Evolutionary conservation across 2,329 filamentous ascomycete genomes (phyloP).

Genomic region (Epichloe amarillans): DNA sequence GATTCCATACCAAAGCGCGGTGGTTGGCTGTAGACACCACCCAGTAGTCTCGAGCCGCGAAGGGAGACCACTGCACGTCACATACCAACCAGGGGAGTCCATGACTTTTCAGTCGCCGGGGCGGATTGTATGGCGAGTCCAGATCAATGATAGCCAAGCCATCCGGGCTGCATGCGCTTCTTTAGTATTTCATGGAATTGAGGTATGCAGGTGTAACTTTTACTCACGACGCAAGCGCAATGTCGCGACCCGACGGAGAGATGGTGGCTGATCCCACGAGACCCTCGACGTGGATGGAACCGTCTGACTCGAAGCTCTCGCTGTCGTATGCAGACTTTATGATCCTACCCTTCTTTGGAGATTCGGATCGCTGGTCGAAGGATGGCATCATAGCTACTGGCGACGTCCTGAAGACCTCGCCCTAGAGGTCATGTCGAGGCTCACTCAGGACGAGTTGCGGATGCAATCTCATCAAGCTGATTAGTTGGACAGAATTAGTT

Average conservation of each 20-base stretch:
- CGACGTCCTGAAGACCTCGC: neutral
- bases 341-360: conserved; percentile 41
- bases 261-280: conserved; percentile 82
- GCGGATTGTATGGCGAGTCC: conserved; percentile 77
- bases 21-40: conserved; percentile 90
- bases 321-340: conserved; percentile 67
- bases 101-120: conserved; percentile 68
- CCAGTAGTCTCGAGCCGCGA: conserved; percentile 81
- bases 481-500: neutral
- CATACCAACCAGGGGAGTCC: conserved; percentile 89
- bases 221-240: conserved; percentile 68
- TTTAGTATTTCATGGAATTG: conserved; percentile 13
- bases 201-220: neutral
- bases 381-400: conserved; percentile 28
- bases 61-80: conserved; percentile 94
- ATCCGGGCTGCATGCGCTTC: conserved; percentile 46
- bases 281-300: conserved; percentile 71
- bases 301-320: conserved; percentile 74
- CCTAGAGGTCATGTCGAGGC: conserved; percentile 5
- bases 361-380: conserved; percentile 30
- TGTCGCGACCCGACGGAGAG: conserved; percentile 78
- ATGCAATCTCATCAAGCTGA: neutral
- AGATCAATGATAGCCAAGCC: conserved; percentile 86
- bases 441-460: neutral
- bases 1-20: conserved; percentile 86